These are phyloP conservation scores for Prunus dulcis DNA, from an alignment of 306 rosid genomes.

Conservation along the genomic window DNA sequence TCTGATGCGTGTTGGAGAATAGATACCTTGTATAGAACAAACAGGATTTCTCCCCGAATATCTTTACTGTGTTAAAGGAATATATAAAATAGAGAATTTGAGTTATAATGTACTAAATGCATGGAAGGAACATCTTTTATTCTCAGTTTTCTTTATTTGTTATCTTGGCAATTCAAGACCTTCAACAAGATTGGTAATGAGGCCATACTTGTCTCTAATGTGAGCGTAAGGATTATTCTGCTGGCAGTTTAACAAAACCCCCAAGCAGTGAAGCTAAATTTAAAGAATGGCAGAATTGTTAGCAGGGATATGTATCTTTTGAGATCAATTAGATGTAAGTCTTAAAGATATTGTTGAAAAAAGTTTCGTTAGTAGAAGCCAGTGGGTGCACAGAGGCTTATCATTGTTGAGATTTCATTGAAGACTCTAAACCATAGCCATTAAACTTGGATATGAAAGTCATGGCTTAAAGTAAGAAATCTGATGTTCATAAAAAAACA, in stretches of 20 bases:
- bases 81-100: not conserved
- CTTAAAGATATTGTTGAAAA: too few relatives aligned
- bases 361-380: too few relatives aligned
- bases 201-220: conserved; percentile 49
- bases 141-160: conserved; percentile 13
- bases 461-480: too few relatives aligned
- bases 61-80: conserved; percentile 59
- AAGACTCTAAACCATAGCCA: not conserved
- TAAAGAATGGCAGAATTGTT: not conserved
- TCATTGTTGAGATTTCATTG: not conserved
- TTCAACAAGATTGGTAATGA: conserved; percentile 59
- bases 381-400: not conserved
- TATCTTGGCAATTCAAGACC: conserved; percentile 91
- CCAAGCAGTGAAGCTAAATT: conserved; percentile 80
- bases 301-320: not conserved
- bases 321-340: not conserved
- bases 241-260: conserved; percentile 62
- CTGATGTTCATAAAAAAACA: too few relatives aligned
- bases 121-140: not conserved
- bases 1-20: conserved; percentile 43
- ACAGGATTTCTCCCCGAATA: conserved; percentile 80
- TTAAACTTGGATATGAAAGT: not conserved
- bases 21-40: conserved; percentile 71
- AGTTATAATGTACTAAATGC: conserved; percentile 5
- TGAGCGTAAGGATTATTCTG: conserved; percentile 43